These are phyloP conservation scores for Lachancea sp. DNA, from an alignment of 805 yeast species.

Conservation along the genomic window DNA sequence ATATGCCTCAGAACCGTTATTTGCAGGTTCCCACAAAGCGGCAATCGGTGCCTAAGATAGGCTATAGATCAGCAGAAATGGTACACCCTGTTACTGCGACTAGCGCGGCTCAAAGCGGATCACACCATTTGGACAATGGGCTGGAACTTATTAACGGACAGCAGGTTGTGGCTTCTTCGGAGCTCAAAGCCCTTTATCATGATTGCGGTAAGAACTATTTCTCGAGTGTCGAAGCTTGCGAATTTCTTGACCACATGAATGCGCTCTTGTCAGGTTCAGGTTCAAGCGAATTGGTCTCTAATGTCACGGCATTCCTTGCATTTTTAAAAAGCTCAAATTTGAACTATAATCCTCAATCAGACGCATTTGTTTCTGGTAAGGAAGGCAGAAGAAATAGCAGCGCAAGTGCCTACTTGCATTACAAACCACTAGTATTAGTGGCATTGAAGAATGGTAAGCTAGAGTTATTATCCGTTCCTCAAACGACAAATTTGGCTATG, in stretches of 20 bases:
- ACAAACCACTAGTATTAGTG: constrained; percentile 39
- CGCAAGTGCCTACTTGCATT: constrained; percentile 28
- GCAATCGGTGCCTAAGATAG: constrained; percentile 8
- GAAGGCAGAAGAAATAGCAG: constrained; percentile 16
- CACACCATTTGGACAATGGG: constrained; percentile 53
- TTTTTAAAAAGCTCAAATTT: constrained; percentile 41
- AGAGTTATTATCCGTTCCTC: constrained; percentile 63
- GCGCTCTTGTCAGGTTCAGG: constrained; percentile 18
- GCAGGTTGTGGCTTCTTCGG: constrained; percentile 53
- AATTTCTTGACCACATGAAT: constrained; percentile 36
- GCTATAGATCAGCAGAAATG: not conserved
- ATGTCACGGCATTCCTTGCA: constrained; percentile 29
- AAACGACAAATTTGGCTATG: constrained; percentile 53
- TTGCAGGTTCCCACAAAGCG: constrained; percentile 2
- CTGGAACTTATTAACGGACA: constrained; percentile 45
- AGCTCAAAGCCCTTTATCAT: constrained; percentile 43
- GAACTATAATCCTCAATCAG: constrained; percentile 37
- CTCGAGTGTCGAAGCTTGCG: constrained; percentile 38
- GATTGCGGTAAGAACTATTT: constrained; percentile 49
- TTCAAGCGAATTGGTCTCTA: constrained; percentile 11
- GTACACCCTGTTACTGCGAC: not conserved
- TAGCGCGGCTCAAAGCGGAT: constrained; percentile 8
- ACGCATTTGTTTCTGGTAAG: constrained; percentile 28
- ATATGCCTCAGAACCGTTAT: constrained; percentile 4
- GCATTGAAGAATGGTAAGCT: constrained; percentile 58